Evolutionary conservation across 2,329 filamentous ascomycete genomes (phyloP).

Genomic region (Colletotrichum neosansevieriae): DNA sequence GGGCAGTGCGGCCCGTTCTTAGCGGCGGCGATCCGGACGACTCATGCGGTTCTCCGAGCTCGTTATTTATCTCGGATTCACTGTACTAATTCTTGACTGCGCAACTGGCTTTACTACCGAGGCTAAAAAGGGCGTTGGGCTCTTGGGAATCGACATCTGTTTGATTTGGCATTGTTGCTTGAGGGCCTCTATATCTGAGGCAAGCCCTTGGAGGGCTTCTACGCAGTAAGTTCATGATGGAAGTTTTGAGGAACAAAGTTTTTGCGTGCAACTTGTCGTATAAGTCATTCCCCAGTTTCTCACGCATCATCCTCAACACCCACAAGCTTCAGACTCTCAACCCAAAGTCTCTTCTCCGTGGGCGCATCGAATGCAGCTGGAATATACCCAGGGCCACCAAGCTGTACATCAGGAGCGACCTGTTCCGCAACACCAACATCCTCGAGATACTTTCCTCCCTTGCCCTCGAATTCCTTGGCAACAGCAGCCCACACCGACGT

Average conservation of each 20-base stretch:
- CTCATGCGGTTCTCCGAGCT: not conserved
- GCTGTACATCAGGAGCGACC: conserved; percentile 17
- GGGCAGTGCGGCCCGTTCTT: conserved; percentile 14
- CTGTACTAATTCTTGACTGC: not conserved
- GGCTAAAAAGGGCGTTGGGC: too few relatives aligned
- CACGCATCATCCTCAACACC: conserved; percentile 34
- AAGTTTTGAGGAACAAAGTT: too few relatives aligned
- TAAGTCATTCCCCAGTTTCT: not conserved
- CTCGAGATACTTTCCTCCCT: conserved; percentile 60
- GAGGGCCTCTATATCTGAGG: not conserved
- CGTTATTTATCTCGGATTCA: not conserved
- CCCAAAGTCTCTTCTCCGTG: conserved; percentile 34
- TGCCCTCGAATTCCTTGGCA: conserved; percentile 55
- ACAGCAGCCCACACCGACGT: conserved; percentile 60
- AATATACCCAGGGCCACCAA: conserved; percentile 39
- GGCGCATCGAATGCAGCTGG: conserved; percentile 41
- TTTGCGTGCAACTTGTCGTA: too few relatives aligned
- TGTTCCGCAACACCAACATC: conserved; percentile 52
- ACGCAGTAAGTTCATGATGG: too few relatives aligned
- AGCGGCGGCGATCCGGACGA: conserved; percentile 25
- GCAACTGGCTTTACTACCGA: not conserved
- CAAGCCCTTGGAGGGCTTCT: not conserved
- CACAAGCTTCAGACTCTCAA: conserved; percentile 36
- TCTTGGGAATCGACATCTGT: too few relatives aligned
- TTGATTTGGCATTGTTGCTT: too few relatives aligned